Evolutionary conservation across 2,329 filamentous ascomycete genomes (phyloP).

Genomic region (Cordyceps tenuipes): DNA sequence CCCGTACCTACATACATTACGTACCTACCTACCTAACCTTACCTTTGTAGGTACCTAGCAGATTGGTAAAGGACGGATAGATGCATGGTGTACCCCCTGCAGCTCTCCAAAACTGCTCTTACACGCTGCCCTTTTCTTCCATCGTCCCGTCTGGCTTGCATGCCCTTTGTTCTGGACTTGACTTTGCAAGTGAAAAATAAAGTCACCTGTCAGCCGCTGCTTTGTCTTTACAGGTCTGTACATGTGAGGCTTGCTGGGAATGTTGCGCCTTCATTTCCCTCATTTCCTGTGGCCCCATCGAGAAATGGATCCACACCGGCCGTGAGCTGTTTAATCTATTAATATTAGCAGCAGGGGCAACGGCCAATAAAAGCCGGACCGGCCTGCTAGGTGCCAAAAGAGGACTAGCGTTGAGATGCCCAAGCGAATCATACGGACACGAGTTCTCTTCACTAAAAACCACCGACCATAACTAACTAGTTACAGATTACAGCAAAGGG

Average conservation of each 20-base stretch:
- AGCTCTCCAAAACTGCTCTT: no score
- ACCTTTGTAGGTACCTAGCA: no score
- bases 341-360: constrained; percentile 2
- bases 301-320: not conserved
- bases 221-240: not conserved
- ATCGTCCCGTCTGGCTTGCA: not conserved
- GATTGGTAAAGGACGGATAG: no score
- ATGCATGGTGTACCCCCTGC: no score
- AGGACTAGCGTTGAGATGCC: not conserved
- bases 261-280: constrained; percentile 2
- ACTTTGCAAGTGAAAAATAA: no score
- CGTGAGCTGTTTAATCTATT: not conserved
- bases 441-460: not conserved
- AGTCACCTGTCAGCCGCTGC: no score
- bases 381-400: not conserved
- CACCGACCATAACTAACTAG: no score
- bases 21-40: no score
- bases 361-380: not conserved
- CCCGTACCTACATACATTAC: no score
- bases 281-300: constrained; percentile 1
- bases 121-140: not conserved
- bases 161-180: not conserved
- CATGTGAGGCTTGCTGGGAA: not conserved
- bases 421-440: constrained; percentile 6
- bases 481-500: not conserved